Conservation (phyloP, 2,329 filamentous ascomycete species). For the Drechmeria coniospora region DNA sequence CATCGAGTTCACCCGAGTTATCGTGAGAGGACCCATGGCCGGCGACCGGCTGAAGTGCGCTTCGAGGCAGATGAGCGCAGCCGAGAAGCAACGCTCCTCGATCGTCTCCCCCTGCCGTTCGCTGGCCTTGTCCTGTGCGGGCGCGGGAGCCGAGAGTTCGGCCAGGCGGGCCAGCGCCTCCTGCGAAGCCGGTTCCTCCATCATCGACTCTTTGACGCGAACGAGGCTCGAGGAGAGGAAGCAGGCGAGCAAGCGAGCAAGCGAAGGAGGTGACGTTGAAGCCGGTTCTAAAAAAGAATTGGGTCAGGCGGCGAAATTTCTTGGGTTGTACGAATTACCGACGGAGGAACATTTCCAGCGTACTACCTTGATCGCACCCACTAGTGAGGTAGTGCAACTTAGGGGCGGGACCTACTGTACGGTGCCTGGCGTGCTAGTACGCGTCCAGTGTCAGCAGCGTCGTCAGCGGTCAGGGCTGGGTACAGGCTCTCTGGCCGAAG, state of each 20-base stretch:
- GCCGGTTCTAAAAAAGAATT: too few species aligned
- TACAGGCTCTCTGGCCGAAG: too few species aligned
- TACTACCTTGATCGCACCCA: too few species aligned
- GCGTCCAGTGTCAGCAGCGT: too few species aligned
- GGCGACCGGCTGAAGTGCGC: slow-evolving; percentile 43
- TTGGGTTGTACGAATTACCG: too few species aligned
- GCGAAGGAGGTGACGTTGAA: too few species aligned
- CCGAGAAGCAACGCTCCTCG: slow-evolving; percentile 47
- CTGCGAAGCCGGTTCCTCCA: neutral
- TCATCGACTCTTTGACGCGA: slow-evolving; percentile 1
- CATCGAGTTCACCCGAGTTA: slow-evolving; percentile 38
- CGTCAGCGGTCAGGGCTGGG: too few species aligned
- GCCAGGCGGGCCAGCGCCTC: slow-evolving; percentile 12
- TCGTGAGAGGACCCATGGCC: slow-evolving; percentile 40
- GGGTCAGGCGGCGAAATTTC: too few species aligned
- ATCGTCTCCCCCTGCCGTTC: slow-evolving; percentile 29
- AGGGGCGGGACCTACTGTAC: too few species aligned
- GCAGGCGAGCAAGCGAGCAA: neutral
- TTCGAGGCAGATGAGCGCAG: slow-evolving; percentile 45
- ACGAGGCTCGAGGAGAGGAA: neutral
- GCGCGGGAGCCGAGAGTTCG: slow-evolving; percentile 10
- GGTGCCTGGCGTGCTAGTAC: too few species aligned
- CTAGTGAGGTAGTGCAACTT: too few species aligned
- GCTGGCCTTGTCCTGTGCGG: slow-evolving; percentile 5
- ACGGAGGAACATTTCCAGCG: too few species aligned